Evolutionary conservation across 1,284 basidiomycete genomes (phyloP), one percentile per base, ranked within the genome.

Genomic region (Ustilago hordei): DNA sequence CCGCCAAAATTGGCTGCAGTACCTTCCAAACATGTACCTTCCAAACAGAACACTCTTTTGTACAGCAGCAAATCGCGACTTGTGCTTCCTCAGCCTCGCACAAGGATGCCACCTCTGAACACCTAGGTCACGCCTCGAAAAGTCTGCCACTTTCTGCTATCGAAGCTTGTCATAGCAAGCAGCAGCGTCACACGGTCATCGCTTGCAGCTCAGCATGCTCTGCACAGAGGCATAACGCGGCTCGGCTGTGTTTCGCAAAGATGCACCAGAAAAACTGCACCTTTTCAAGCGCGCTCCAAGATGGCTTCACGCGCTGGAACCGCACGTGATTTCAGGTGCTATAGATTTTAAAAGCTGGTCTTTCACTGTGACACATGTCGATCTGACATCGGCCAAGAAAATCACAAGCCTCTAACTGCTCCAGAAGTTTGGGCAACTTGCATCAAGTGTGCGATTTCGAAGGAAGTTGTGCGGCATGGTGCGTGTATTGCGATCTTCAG

Each of bases 211-310:
- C 2, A 41, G 15, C 17, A 41, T 41, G 39, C 12, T 41, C 11
- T 41, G 15, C 39, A 41, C 23, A 28, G 45, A 19, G 45, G 45
- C 45, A 8, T 48, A 48, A 19, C 1, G 19, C 23, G 41, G 39
- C 35, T 54, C 47, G 39, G 52, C 52, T 58, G 38, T 41, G 55
- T 54, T 36, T 50, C 31, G 47, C 50, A 35, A 43, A 60, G 58
- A 59, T 65, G 68, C 59, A 57, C 32, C 8, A 47, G 60, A 55
- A 45, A 57, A 52, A 57, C 67, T 69, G 68, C 62, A 53, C 13
- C 17, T 17, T 35, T 38, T 45, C 43, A 61, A 28, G 63, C 69
- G 69, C 69, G 69, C 69, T 71, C 63, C 69, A 66, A 66, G 64
- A 55, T 28, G 31, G 55, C 23, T 53, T 68, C 70, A 58, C 70